Evolutionary conservation across 2,329 filamentous ascomycete genomes (phyloP), one percentile per base, ranked within the genome.

Genomic region (Aspergillus pseudoviridinutans): DNA sequence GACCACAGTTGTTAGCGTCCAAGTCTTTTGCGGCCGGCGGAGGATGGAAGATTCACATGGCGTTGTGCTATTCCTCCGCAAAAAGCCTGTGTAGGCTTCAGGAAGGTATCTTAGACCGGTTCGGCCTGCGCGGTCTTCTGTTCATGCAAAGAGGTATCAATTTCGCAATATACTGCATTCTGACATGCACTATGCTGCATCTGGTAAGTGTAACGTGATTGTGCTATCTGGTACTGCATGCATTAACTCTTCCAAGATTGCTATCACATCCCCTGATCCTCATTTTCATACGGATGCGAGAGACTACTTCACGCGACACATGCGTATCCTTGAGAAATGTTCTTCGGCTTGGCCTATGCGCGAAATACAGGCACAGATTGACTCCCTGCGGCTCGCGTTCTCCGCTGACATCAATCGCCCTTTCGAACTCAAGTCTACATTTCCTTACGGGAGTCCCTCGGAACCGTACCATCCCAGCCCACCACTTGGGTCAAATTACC

Each of bases 111-210:
- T 70, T 96, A 58, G 83, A 88, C 54, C 83, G 84, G 0, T 96
- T 87, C 72, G 91, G 92, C 2, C 78, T 96, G 59, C 84, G 84
- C 17, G 93, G 92, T 0, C 80, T 97, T 17, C 82, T 94, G 65
- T 95, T 88, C 76, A 97, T 97, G 93, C 88, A 93, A 68, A 84
- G 93, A 64, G 93, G 93, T 42, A 92, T 96, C 71, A 96, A 92
- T 74, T 97, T 96, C 68, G 91, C 91, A 5, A 91, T 97, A n/a
- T 97, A 97, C 69, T 87, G 88, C 56, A 86, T 96, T 27, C 78
- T 97, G 49, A 94, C 91, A 0, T 96, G 92, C 78, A 92, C 93
- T 25, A 92, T 97, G 75, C 83, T 97, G 55, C 92, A 97, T 74
- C 76, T 97, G 75, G 93, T 97, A 81, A 75, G 91, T 83, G 51